Base-by-base conservation (phyloP, 495 filamentous ascomycete genomes). In the Geopyxis carbonaria region DNA sequence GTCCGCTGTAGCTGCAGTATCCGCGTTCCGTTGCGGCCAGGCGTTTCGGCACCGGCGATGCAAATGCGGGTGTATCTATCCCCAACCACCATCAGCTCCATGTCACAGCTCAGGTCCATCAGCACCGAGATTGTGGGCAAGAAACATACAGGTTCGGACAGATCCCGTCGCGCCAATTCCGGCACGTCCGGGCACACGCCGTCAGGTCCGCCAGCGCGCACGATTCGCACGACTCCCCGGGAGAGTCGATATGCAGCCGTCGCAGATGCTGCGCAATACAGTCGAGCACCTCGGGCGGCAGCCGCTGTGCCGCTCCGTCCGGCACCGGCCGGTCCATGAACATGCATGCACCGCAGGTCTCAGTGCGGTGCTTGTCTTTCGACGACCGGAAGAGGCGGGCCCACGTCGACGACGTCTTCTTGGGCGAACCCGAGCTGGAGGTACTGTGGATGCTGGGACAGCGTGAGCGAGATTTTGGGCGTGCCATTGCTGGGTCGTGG, bases 1-100 rank as follows among this genome's bases (percentile, higher is more conserved):
- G 84, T 91, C 34, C 84, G 70, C 37, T 80, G 67, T 11, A 94
- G 63, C 35, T 86, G 61, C 49, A 76, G 75, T 43, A 91, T 51
- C 30, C 84, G 73, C 40, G 73, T 70, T 24, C 75, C 73, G 31
- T 72, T 11, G 1, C 10, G 14, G 2, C 8, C 9, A 2, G 10
- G 62, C 34, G 70, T 76, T 19, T 34, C 20, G 10, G 14, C 20
- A 9, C 11, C 10, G 3, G 7, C 16, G 7, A 13, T 19, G 11
- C 13, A 18, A 9, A 18, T 10, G 31, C 13, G 10, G 16, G 20
- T 11, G 6, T 34, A 34, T 10, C 14, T 19, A 34, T 34, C 19
- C 11, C 34, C 19, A 16, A 13, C 9, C 9, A 11, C 25, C n/a
- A 37, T 3, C 11, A 5, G 27, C 15, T 30, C 27, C 27, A 11